Conservation (phyloP, 1,284 basidiomycete species). For the Ceratobasidium sp. region DNA sequence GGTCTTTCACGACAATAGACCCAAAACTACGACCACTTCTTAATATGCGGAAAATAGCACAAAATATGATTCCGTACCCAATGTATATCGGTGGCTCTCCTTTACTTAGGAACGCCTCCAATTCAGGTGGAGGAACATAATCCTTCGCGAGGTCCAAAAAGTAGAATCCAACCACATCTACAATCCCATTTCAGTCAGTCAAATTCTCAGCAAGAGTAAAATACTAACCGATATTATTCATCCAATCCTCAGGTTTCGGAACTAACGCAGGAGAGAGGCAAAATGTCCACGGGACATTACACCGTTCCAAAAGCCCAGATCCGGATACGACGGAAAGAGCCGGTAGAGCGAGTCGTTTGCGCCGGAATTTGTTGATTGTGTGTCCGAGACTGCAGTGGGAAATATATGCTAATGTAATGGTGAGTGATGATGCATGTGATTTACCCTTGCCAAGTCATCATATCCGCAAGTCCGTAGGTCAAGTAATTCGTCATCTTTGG, state of each 20-base stretch:
- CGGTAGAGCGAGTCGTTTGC: conserved; percentile 64
- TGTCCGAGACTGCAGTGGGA: conserved; percentile 64
- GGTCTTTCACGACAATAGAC: conserved; percentile 63
- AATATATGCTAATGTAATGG: conserved; percentile 6
- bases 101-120: conserved; percentile 64
- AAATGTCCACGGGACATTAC: conserved; percentile 79
- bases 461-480: conserved; percentile 68
- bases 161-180: conserved; percentile 75
- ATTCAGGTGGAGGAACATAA: conserved; percentile 64
- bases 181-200: background rate
- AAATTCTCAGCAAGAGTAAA: conserved; percentile 5
- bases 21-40: conserved; percentile 14
- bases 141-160: conserved; percentile 67
- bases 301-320: conserved; percentile 67
- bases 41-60: too few relatives aligned
- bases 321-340: conserved; percentile 65
- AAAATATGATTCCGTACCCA: conserved; percentile 62
- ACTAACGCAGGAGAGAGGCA: conserved; percentile 75
- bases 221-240: conserved; percentile 68
- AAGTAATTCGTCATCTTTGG: conserved; percentile 69
- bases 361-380: conserved; percentile 72
- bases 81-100: conserved; percentile 74
- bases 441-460: conserved; percentile 72
- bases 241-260: conserved; percentile 75
- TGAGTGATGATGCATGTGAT: conserved; percentile 26